Conservation (phyloP, 805 yeast species). For the Osmozyma mogii region DNA sequence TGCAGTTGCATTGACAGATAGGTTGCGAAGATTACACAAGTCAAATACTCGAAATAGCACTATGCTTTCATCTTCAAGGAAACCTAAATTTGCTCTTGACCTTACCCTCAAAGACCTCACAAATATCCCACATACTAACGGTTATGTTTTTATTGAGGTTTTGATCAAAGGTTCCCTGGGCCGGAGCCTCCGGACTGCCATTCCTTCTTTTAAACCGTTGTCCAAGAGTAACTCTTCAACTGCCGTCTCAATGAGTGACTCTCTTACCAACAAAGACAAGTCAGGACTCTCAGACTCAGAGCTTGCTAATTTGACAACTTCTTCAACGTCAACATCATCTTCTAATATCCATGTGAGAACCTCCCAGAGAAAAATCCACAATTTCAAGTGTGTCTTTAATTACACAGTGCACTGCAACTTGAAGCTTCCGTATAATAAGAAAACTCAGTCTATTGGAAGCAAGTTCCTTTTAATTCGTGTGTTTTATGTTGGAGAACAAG, state of each 20-base stretch:
- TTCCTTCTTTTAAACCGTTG: conserved; percentile 10
- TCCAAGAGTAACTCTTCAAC: conserved; percentile 1
- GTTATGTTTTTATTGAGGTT: conserved; percentile 61
- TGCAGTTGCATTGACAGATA: too few species aligned
- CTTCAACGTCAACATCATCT: conserved; percentile 5
- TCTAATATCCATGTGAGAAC: conserved; percentile 25
- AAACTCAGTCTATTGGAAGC: conserved; percentile 31
- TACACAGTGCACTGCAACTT: conserved; percentile 27
- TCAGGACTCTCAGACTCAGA: conserved; percentile 1
- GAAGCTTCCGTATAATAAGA: conserved; percentile 32
- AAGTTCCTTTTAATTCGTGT: conserved; percentile 35
- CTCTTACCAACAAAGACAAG: background rate
- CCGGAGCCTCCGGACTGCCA: conserved; percentile 10
- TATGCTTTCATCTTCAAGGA: conserved; percentile 21
- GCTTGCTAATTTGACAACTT: background rate
- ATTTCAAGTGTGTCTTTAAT: conserved; percentile 33
- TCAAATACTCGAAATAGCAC: background rate
- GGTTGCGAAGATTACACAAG: too few species aligned
- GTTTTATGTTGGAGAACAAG: conserved; percentile 25
- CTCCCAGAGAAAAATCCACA: conserved; percentile 24
- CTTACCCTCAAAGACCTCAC: conserved; percentile 59
- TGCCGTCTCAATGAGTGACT: background rate
- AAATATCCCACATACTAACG: conserved; percentile 78
- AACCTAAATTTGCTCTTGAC: conserved; percentile 56
- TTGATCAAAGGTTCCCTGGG: conserved; percentile 43